Evolutionary conservation across 345 rosid species (phyloP), one percentile per base, ranked within the genome.

Genomic region (Mercurialis annua): DNA sequence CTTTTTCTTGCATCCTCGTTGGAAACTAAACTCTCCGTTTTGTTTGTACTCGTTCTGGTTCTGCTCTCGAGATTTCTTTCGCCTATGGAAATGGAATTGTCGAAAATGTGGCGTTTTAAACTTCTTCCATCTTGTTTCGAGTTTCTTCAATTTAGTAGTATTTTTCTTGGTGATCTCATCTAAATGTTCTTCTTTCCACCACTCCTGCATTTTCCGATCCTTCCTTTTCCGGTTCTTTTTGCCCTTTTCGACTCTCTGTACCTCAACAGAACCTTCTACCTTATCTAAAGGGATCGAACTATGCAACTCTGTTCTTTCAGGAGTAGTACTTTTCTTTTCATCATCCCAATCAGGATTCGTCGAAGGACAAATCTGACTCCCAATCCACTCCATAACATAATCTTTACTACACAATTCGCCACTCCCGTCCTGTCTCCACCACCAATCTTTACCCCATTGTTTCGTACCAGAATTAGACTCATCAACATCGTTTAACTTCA

Each of bases 401-500:
- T 94, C 99, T 66, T 92, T 94, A 59, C 97, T 89, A 64, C 93
- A 89, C 69, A 92, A 68, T 68, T 94, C 99, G 51, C 90, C 95
- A 76, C 92, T 92, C 31, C 92, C 96, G 50, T 89, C 97, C 73
- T 91, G 98, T 75, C 87, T 92, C 97, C 98, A 91, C 99, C 99
- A 94, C 99, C 99, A 94, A 73, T 94, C 99, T 72, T 91, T 89
- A 5, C 99, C 97, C 99, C 99, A 92, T 66, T 91, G 96, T 56
- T 89, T 88, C 0, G 79, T 60, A 20, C 79, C 76, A 0, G 72
- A n/a, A n/a, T n/a, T 66, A 17, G 80, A 79, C 38, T 83, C 73
- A 71, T 83, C 85, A 64, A 64, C 79, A 77, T 66, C 70, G 49
- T 71, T 78, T 70, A 76, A 73, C 54, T 70, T 83, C 82, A 90